Evolutionary conservation across 129 eudicot species (phyloP), one percentile per base, ranked within the genome.

Genomic region (Oenanthe sinensis): DNA sequence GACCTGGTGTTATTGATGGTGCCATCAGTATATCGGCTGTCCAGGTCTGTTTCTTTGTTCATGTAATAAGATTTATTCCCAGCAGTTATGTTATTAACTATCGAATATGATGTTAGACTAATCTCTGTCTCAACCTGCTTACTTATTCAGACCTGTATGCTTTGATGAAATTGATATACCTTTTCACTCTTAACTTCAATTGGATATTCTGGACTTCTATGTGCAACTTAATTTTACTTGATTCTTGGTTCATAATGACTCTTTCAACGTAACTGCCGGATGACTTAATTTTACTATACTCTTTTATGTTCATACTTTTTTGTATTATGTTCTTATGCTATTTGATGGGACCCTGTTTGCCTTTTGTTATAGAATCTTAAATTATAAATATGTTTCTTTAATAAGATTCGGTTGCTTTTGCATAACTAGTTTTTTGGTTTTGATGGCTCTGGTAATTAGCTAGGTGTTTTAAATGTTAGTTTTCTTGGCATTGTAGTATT

Each of bases 21-120:
- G 97, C 97, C 85, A 95, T 95, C 77, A 95, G 99, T 84, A 95
- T 95, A 74, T 95, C 99, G 11, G 99, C 99, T 81, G 97, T 91
- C 77, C 98, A 93, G 98, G 98, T 93, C 78, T 76, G 78, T 80
- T 67, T 77, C 49, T 63, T 5, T 46, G 49, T 33, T 45, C 77
- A 39, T 12, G 5, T 2, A 5, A 43, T 72, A 22, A 6, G 26
- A 42, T 43, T 22, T 20, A 8, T 72, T 22, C n/a, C 22, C n/a
- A 22, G 76, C 26, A 72, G 50, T 72, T 15, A 0, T 43, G 2
- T 72, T 20, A 10, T 42, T 4, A 24, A 8, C 26, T 72, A 4
- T 71, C 16, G n/a, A 42, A 45, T 70, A 9, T 7, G 33, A 43
- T 72, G 52, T 20, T 20, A 60, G n/a, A 8, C 36, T 37, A 4